phyloP scores from a whole-genome alignment of 1,139 yeast genomes.

The Suhomyces kunorum region DNA sequence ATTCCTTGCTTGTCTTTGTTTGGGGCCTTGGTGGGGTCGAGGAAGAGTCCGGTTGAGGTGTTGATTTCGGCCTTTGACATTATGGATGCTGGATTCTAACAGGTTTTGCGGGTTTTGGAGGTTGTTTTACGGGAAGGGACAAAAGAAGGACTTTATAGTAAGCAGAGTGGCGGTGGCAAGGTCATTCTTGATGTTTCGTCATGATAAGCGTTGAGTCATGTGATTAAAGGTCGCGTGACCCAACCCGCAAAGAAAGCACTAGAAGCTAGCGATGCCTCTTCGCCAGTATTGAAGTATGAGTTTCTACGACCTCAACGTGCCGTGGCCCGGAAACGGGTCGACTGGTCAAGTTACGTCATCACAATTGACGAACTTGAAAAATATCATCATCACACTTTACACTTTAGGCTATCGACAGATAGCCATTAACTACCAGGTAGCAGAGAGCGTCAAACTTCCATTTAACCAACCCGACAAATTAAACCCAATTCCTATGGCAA shows the following conservation, averaged over 20 bases:
- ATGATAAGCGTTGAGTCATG: background rate
- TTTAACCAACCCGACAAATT: constrained; percentile 32
- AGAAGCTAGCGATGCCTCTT: background rate
- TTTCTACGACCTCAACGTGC: constrained; percentile 74
- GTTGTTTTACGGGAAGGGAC: background rate
- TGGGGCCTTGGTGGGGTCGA: constrained; percentile 15
- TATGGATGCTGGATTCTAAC: background rate
- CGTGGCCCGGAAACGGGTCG: constrained; percentile 70
- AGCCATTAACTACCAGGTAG: constrained; percentile 67
- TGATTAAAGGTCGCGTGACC: background rate
- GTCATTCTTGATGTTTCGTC: background rate
- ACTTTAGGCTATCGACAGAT: constrained; percentile 70
- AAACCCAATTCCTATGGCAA: constrained; percentile 40
- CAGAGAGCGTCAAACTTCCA: constrained; percentile 62
- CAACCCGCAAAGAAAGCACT: too few species aligned
- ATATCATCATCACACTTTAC: constrained; percentile 56
- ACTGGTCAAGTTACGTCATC: constrained; percentile 37
- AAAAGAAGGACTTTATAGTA: background rate
- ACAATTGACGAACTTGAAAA: constrained; percentile 48
- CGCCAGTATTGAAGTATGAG: too few species aligned
- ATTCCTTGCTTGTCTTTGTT: constrained; percentile 40
- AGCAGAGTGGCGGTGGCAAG: background rate
- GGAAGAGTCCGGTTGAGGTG: constrained; percentile 14
- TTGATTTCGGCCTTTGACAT: constrained; percentile 13
- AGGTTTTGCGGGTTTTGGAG: background rate